phyloP scores from a whole-genome alignment of 75 land plant genomes.

The Picea sitchensis region DNA sequence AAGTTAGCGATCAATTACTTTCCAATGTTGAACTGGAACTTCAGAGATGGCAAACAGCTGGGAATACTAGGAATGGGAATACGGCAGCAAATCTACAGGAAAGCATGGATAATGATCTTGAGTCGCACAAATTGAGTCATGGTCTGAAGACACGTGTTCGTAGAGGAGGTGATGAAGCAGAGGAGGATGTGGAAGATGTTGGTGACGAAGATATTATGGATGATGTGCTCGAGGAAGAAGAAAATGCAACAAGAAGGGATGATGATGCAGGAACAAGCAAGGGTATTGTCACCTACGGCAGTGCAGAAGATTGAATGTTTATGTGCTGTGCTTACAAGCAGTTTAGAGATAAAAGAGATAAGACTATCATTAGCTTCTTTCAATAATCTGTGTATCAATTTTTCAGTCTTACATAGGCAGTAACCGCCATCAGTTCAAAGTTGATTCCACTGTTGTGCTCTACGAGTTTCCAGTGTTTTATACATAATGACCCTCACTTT shows the following conservation, averaged over 20 bases:
- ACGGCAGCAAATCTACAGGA: constrained; percentile 39
- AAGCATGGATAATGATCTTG: constrained; percentile 66
- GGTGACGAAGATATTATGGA: constrained; percentile 64
- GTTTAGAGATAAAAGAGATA: too few relatives aligned
- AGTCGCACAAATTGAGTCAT: constrained; percentile 12
- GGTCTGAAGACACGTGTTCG: constrained; percentile 36
- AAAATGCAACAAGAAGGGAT: constrained; percentile 22
- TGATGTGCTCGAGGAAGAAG: constrained; percentile 52
- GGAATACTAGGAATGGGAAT: constrained; percentile 42
- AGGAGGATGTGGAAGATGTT: constrained; percentile 72
- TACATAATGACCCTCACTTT: too few relatives aligned
- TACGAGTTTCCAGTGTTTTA: too few relatives aligned
- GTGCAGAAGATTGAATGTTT: constrained; percentile 2
- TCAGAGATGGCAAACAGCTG: constrained; percentile 72
- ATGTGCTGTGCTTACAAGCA: too few relatives aligned
- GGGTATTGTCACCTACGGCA: background rate
- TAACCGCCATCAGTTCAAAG: too few relatives aligned
- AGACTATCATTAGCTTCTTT: too few relatives aligned
- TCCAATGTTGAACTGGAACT: constrained; percentile 76
- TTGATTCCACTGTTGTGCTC: too few relatives aligned
- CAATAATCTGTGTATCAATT: too few relatives aligned
- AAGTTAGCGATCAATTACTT: constrained; percentile 57
- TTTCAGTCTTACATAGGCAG: too few relatives aligned
- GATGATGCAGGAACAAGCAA: constrained; percentile 25
- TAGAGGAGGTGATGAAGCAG: constrained; percentile 37